These are phyloP conservation scores for Calonectria hawksworthii DNA, from an alignment of 2,329 filamentous ascomycete genomes.

Conservation along the genomic window DNA sequence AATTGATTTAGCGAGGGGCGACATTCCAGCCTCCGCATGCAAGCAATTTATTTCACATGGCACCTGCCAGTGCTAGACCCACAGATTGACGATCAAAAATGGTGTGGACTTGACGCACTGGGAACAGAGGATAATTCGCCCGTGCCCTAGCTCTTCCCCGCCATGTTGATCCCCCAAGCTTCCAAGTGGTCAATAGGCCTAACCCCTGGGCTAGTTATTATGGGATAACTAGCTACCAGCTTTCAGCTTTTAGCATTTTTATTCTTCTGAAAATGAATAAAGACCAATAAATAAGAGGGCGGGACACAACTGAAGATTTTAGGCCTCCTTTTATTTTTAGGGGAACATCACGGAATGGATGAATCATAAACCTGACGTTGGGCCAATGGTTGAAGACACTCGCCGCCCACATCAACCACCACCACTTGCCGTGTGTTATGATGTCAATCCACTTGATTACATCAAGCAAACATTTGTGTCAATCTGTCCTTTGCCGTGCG, in stretches of 20 bases:
- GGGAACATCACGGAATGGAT: not conserved
- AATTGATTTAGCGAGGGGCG: not conserved
- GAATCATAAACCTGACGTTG: not conserved
- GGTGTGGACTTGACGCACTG: not conserved
- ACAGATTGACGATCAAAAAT: not conserved
- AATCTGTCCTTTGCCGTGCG: not conserved
- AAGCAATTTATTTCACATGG: slow-evolving; percentile 5
- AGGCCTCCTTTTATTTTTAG: not conserved
- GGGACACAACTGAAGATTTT: not conserved
- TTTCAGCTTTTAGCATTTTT: too few species aligned
- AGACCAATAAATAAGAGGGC: too few species aligned
- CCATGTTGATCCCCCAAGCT: not conserved
- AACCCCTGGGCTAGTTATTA: not conserved
- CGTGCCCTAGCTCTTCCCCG: not conserved
- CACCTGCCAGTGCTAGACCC: not conserved
- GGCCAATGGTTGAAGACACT: not conserved
- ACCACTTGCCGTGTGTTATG: not conserved
- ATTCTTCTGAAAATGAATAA: too few species aligned
- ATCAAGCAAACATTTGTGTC: not conserved
- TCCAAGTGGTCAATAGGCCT: not conserved
- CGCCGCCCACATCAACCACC: not conserved
- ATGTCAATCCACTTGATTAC: not conserved
- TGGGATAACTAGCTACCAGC: not conserved
- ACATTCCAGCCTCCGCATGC: not conserved
- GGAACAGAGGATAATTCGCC: not conserved